A percentile compares a stretch with the other conserved stretches of the same genome.
These are phyloP conservation scores for Aspergillus sp. DNA, from an alignment of 2,329 filamentous ascomycete species.

Conservation along the genomic window DNA sequence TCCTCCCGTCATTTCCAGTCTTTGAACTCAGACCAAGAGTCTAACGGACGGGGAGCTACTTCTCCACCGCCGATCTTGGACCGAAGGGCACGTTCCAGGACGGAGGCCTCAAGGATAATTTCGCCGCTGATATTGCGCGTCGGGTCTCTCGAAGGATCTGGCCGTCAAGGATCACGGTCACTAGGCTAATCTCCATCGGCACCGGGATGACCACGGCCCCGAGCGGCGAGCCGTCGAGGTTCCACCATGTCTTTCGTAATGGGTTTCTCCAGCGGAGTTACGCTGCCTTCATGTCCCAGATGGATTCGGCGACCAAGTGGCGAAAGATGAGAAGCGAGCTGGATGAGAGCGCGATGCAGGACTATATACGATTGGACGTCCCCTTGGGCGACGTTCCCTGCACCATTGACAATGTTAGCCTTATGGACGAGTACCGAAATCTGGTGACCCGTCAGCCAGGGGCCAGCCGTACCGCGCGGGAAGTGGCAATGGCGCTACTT, in stretches of 20 bases:
- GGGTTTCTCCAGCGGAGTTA: constrained; percentile 17
- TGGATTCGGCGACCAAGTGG: constrained; percentile 19
- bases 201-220: constrained; percentile 7
- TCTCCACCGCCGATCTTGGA: constrained; percentile 16
- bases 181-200: constrained; percentile 13
- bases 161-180: constrained; percentile 8
- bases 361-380: constrained; percentile 12
- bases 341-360: not conserved
- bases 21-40: not conserved
- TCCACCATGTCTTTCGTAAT: constrained; percentile 17
- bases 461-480: constrained; percentile 15
- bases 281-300: constrained; percentile 18
- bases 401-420: constrained; percentile 10
- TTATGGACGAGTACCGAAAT: constrained; percentile 18
- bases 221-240: constrained; percentile 12
- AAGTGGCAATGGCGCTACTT: constrained; percentile 16
- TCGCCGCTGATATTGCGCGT: constrained; percentile 8
- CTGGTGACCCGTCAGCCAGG: constrained; percentile 14
- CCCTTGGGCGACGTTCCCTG: constrained; percentile 8
- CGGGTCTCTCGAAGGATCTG: constrained; percentile 14
- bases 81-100: constrained; percentile 9
- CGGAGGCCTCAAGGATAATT: constrained; percentile 6
- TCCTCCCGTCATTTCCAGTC: not conserved
- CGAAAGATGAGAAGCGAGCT: constrained; percentile 6
- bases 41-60: not conserved